These are phyloP conservation scores for Postia placenta DNA, from an alignment of 768 basidiomycete species.

Conservation along the genomic window DNA sequence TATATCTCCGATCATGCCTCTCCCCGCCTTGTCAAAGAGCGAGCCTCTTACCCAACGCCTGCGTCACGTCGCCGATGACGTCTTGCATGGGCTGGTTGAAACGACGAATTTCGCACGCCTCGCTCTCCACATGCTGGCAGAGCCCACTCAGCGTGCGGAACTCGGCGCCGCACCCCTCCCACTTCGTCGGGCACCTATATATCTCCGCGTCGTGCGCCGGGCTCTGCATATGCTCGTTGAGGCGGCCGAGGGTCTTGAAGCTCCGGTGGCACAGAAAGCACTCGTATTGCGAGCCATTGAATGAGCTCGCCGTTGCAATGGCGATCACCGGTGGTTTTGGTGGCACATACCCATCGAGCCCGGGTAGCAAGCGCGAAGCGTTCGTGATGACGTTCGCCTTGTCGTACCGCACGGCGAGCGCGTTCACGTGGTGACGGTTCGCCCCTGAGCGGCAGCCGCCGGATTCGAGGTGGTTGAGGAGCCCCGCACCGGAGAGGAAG, in stretches of 20 bases:
- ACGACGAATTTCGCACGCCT: constrained; percentile 46
- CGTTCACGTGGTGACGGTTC: constrained; percentile 32
- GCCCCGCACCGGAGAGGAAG: constrained; percentile 50
- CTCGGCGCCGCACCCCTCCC: constrained; percentile 31
- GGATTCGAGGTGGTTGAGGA: constrained; percentile 58
- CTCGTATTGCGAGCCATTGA: constrained; percentile 45
- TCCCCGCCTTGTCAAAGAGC: no score
- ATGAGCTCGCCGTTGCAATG: constrained; percentile 33
- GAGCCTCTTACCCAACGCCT: background rate
- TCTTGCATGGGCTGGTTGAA: constrained; percentile 36
- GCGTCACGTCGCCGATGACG: constrained; percentile 8
- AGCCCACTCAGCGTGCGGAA: constrained; percentile 53
- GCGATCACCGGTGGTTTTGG: constrained; percentile 14
- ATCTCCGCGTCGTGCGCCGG: constrained; percentile 48
- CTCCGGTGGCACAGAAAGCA: constrained; percentile 54
- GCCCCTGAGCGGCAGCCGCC: constrained; percentile 51
- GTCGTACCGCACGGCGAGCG: constrained; percentile 37
- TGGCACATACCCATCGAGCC: constrained; percentile 5
- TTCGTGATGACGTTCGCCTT: constrained; percentile 45
- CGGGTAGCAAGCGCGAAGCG: constrained; percentile 44
- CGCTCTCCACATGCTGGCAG: constrained; percentile 63
- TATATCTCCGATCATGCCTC: no score
- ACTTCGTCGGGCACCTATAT: constrained; percentile 44
- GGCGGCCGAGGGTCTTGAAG: constrained; percentile 33
- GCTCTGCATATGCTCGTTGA: constrained; percentile 63